Percentiles rank a stretch among this genome's conserved stretches.
phyloP scores from a whole-genome alignment of 169 alveolate species.

The Blepharisma undulans region DNA sequence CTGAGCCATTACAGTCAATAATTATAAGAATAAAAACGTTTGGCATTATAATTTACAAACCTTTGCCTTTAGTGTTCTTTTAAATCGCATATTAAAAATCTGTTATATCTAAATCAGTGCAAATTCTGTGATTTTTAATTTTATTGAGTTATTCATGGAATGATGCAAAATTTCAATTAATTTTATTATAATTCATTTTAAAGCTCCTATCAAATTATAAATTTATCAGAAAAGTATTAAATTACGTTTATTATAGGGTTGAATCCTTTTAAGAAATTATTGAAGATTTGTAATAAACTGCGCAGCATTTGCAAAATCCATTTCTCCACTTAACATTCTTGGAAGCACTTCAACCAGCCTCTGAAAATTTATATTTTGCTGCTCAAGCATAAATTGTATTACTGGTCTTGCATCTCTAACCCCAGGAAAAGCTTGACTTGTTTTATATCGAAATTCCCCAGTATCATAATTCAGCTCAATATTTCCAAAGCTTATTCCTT shows the following conservation, averaged over 20 bases:
- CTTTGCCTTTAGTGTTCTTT: no score
- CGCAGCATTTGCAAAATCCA: background rate
- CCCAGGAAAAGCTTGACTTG: slow-evolving; percentile 27
- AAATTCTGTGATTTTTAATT: no score
- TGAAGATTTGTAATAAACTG: background rate
- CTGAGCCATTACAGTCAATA: no score
- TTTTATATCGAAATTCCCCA: background rate
- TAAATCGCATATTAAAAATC: no score
- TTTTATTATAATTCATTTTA: no score
- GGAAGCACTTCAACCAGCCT: background rate
- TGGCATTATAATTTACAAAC: no score
- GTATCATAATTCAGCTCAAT: background rate
- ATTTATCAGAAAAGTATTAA: no score
- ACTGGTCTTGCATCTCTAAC: background rate
- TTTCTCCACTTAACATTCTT: background rate
- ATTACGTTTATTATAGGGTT: background rate
- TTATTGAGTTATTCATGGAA: no score
- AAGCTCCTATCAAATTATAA: background rate
- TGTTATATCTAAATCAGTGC: no score
- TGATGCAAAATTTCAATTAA: background rate
- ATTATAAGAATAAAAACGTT: no score
- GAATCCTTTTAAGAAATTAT: background rate
- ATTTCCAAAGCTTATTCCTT: background rate
- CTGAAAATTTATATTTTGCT: background rate
- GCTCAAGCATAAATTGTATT: background rate